Conservation (phyloP, 1,284 basidiomycete genomes). For the Puccinia coronata region DNA sequence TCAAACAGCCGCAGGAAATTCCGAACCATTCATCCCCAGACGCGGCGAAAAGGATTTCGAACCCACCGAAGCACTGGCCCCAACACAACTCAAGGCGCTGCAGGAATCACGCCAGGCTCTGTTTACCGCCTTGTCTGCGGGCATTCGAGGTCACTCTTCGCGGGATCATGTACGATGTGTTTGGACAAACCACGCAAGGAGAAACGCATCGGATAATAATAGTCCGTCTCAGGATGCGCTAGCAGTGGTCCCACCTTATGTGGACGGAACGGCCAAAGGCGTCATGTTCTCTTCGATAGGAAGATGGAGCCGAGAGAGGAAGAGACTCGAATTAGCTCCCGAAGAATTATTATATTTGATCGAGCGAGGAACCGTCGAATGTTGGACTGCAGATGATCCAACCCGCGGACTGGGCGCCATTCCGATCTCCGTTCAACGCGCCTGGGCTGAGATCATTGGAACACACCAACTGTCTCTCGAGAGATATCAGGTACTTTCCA, state of each 20-base stretch:
- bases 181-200: constrained; percentile 33
- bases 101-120: constrained; percentile 37
- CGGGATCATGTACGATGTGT: constrained; percentile 44
- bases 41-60: constrained; percentile 50
- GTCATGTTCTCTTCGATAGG: constrained; percentile 49
- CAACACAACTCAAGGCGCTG: constrained; percentile 21
- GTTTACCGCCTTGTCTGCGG: constrained; percentile 38
- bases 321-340: constrained; percentile 43
- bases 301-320: constrained; percentile 26
- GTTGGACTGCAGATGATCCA: constrained; percentile 24
- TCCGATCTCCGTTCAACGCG: constrained; percentile 42
- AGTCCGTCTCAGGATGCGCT: not conserved
- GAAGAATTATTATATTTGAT: constrained; percentile 46
- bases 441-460: constrained; percentile 48
- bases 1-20: not conserved
- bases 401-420: not conserved
- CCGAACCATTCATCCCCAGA: constrained; percentile 40
- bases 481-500: constrained; percentile 44
- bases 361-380: constrained; percentile 49
- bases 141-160: constrained; percentile 41
- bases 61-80: constrained; percentile 19
- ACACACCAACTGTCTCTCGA: constrained; percentile 34
- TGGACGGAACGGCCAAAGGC: constrained; percentile 38
- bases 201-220: too few species aligned
- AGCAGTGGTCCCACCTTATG: not conserved